Base-by-base conservation (phyloP, 2,329 filamentous ascomycete species). In the Dothistroma septosporum region DNA sequence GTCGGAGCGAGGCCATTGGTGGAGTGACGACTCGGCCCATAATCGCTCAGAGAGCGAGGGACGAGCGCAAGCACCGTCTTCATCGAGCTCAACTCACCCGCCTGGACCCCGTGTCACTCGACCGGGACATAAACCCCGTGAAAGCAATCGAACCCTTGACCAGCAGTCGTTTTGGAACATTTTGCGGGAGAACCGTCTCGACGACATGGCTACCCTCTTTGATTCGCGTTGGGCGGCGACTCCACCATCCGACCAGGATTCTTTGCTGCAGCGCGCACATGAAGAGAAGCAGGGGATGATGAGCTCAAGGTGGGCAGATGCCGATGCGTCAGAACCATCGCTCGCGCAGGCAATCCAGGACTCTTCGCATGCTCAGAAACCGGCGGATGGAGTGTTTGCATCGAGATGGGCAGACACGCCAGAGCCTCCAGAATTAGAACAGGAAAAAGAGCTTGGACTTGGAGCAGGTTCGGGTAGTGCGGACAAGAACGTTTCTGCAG, bases 1-100 rank as follows among this genome's bases (percentile, higher is more conserved):
- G 53, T 54, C 59, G 2, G 66, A 66, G 53, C 60, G 59, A 66
- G 86, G 85, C 63, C 88, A 91, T 75, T 96, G 91, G 91, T 82
- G 92, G 67, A 95, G 90, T 73, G 91, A 95, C 82, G 84, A 87
- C 63, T 83, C 84, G 24, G 84, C 85, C 72, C 85, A 84, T 70
- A 91, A 88, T 73, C 37, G 49, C 9, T 69, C 69, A 4, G 89
- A 91, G 35, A 64, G 58, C 16, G 68, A 72, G 49, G 71, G 62
- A 44, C 67, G 58, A 60, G 64, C 47, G 33, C 55, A 55, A n/a
- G 48, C 59, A 50, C 28, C 47, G n/a, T 58, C 55, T 61, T 53
- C 57, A 65, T 48, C 56, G 53, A 61, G 60, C 47, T 41, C 44
- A 55, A 41, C 21, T 54, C 44, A 55, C 60, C 57, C 54, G 28